A percentile compares a stretch with the other conserved stretches of the same genome.
Conservation (phyloP, 495 filamentous ascomycete species). For the Tuber aestivum region DNA sequence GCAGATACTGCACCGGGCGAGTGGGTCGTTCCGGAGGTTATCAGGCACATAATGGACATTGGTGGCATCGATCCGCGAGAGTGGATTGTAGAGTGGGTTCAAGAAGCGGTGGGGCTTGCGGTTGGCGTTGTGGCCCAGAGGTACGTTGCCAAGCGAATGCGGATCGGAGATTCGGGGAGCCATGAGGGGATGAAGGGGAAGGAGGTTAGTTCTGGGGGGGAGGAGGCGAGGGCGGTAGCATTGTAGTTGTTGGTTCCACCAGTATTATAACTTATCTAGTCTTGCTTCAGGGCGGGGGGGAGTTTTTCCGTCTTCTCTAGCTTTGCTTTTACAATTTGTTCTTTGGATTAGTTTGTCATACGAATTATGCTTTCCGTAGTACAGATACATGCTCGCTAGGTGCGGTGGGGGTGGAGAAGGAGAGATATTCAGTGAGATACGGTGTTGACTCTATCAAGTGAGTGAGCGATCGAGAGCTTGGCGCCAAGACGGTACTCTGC, state of each 20-base stretch:
- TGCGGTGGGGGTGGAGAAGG: neutral
- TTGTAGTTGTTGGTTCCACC: constrained; percentile 26
- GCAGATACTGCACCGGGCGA: constrained; percentile 41
- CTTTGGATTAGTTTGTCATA: neutral
- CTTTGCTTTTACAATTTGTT: neutral
- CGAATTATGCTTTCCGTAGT: neutral
- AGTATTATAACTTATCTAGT: neutral
- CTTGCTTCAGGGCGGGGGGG: neutral
- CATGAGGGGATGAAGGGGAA: constrained; percentile 15
- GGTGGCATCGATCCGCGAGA: constrained; percentile 92
- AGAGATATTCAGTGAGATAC: neutral
- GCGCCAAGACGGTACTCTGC: neutral
- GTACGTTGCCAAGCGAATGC: constrained; percentile 93
- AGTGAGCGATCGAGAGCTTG: neutral
- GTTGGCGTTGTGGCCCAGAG: constrained; percentile 87
- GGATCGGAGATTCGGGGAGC: constrained; percentile 67
- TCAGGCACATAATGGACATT: constrained; percentile 75
- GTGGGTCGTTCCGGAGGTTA: constrained; percentile 66
- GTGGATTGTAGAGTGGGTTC: constrained; percentile 96
- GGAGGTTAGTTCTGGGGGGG: constrained; percentile 14
- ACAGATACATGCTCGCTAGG: neutral
- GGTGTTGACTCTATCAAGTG: neutral
- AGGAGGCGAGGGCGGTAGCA: constrained; percentile 21
- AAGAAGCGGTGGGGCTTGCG: constrained; percentile 74
- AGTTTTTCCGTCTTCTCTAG: neutral